Conservation (phyloP, 2,329 filamentous ascomycete genomes). For the Rosellinia necatrix region DNA sequence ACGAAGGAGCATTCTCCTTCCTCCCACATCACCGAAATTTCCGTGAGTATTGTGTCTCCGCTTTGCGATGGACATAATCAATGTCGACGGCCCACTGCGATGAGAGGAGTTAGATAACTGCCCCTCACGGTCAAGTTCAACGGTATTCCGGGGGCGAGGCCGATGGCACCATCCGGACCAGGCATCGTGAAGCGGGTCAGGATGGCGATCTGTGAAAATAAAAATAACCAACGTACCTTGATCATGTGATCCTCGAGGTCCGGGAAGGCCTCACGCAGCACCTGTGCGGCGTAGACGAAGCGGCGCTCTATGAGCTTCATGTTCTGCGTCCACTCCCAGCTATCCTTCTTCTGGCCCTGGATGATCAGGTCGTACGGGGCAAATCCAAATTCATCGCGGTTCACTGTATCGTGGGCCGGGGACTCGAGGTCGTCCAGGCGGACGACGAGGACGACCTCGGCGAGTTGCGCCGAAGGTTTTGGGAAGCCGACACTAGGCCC, state of each 20-base stretch:
- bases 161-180: conserved; percentile 2
- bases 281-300: conserved; percentile 21
- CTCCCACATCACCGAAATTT: conserved; percentile 6
- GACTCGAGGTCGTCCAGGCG: conserved; percentile 11
- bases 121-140: conserved; percentile 18
- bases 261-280: conserved; percentile 25
- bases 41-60: conserved; percentile 19
- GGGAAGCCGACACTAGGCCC: conserved; percentile 23
- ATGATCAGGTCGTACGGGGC: conserved; percentile 20
- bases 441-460: conserved; percentile 23
- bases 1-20: not conserved
- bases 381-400: conserved; percentile 26
- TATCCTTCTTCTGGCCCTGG: conserved; percentile 5
- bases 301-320: conserved; percentile 25
- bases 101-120: conserved; percentile 18
- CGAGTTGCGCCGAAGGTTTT: conserved; percentile 9
- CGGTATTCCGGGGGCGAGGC: not conserved
- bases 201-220: not conserved
- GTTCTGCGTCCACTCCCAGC: conserved; percentile 23
- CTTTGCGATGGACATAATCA: conserved; percentile 25
- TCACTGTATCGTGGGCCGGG: not conserved
- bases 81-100: conserved; percentile 27
- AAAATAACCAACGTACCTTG: conserved; percentile 16
- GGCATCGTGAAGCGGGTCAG: not conserved
- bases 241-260: conserved; percentile 14